These are phyloP conservation scores for Aspergillus olivimuriae DNA, from an alignment of 495 filamentous ascomycete species.

Conservation along the genomic window DNA sequence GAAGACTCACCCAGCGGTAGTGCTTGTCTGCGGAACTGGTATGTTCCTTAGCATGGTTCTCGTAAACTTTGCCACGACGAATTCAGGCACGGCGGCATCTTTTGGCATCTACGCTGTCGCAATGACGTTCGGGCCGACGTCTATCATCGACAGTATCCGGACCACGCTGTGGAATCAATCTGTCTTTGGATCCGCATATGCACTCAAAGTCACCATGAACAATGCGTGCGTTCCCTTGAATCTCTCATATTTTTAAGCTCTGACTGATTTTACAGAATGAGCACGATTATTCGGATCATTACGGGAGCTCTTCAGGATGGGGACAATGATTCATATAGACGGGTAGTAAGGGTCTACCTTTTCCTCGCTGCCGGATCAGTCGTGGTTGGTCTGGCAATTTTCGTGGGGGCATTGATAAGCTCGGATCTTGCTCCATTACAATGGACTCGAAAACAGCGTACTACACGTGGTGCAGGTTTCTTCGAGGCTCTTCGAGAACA, in stretches of 20 bases:
- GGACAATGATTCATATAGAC: constrained; percentile 32
- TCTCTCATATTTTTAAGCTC: background rate
- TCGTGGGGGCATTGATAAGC: constrained; percentile 19
- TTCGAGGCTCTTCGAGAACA: constrained; percentile 23
- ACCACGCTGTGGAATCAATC: constrained; percentile 39
- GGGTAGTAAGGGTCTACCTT: constrained; percentile 36
- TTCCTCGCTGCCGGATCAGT: constrained; percentile 26
- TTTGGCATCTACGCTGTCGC: constrained; percentile 42
- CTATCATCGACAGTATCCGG: constrained; percentile 39
- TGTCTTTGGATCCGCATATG: constrained; percentile 38
- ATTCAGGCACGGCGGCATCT: constrained; percentile 31
- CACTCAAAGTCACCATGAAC: constrained; percentile 42
- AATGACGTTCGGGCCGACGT: constrained; percentile 31
- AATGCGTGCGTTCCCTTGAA: constrained; percentile 24
- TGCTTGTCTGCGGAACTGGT: constrained; percentile 29
- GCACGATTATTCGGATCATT: constrained; percentile 38
- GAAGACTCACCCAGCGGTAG: constrained; percentile 7
- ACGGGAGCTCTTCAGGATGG: constrained; percentile 39
- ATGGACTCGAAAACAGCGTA: constrained; percentile 36
- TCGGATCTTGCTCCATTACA: constrained; percentile 28
- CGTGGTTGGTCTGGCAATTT: constrained; percentile 23
- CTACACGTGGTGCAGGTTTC: constrained; percentile 20
- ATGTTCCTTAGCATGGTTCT: constrained; percentile 38
- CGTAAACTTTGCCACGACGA: constrained; percentile 29
- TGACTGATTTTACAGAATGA: constrained; percentile 27